Base-by-base conservation (phyloP, 768 basidiomycete genomes). In the Psilocybe cubensis region DNA sequence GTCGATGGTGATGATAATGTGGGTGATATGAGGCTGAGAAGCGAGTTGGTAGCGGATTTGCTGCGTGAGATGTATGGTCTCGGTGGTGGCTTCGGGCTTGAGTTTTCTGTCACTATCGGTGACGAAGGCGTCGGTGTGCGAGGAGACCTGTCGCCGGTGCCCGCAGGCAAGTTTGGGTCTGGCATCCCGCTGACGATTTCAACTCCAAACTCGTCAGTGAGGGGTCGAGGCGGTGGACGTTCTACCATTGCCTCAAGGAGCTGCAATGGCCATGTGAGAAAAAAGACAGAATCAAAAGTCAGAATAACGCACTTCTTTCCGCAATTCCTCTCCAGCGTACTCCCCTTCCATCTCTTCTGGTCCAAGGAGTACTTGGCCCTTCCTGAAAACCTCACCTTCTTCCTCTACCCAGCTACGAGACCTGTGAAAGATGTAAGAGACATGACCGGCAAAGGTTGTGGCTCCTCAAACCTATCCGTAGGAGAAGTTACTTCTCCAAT, bases 311-410 rank as follows among this genome's bases (percentile, higher is more conserved):
- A 88, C 88, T 81, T 92, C 89, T 64, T 85, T 86, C 61, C 91
- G 84, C 54, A 98, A 75, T 40, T 94, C 92, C 68, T 98, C 96
- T 0, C 94, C 92, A 14, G 85, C 91, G 66, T 88, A 92, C 64
- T 94, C 94, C 0, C 86, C 88, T 64, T 95, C 94, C 85, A 94
- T 91, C 71, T 96, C 93, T 63, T 90, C 92, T 7, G 85, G 86
- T 1, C 88, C 87, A 8, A 93, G 77, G 18, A 98, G 76, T 3
- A 88, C 88, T 9, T 82, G 85, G 0, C 95, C 94, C 67, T 96
- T 96, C 40, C 96, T 80, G 77, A 98, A 98, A 38, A 98, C 90
- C 73, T 98, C 96, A 0, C 94, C 94, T 70, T 99, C 97, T 69
- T 98, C 97, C 54, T 87, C 91, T 0, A 96, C 89, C 88, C 91